These are phyloP conservation scores for Mycena latifolia DNA, from an alignment of 768 basidiomycete genomes.

Conservation along the genomic window DNA sequence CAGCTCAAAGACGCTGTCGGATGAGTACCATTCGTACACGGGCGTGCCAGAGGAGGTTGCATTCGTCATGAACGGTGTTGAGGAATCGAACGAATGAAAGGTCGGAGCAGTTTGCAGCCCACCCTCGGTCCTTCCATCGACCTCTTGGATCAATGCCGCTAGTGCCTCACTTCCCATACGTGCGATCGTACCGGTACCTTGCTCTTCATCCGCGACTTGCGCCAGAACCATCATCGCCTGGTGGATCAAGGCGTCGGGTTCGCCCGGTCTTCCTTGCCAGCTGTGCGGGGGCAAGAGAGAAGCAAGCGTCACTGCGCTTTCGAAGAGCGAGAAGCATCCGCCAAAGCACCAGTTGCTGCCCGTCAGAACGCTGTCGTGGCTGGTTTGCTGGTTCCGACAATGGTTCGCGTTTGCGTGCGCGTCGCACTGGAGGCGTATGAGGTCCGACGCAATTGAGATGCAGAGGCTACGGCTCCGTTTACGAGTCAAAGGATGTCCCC, in stretches of 20 bases:
- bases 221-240: constrained; percentile 52
- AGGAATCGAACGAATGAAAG: constrained; percentile 8
- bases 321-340: constrained; percentile 59
- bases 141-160: constrained; percentile 46
- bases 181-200: constrained; percentile 53
- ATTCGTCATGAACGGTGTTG: constrained; percentile 23
- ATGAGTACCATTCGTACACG: constrained; percentile 31
- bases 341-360: constrained; percentile 56
- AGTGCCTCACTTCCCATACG: constrained; percentile 55
- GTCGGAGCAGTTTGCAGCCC: constrained; percentile 28
- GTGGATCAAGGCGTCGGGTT: constrained; percentile 53
- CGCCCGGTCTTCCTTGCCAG: constrained; percentile 50
- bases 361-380: constrained; percentile 40
- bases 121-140: constrained; percentile 30
- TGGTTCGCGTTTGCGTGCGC: constrained; percentile 46
- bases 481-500: constrained; percentile 42
- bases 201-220: constrained; percentile 48
- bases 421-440: constrained; percentile 58
- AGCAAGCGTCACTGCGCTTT: constrained; percentile 60
- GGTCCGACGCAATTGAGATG: constrained; percentile 53
- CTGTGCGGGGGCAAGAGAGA: constrained; percentile 55
- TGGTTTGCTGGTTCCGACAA: constrained; percentile 37
- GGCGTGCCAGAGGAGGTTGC: neutral
- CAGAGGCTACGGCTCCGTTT: constrained; percentile 52
- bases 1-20: constrained; percentile 17